These are phyloP conservation scores for Moniliella sp. DNA, from an alignment of 1,284 basidiomycete genomes.

Conservation along the genomic window DNA sequence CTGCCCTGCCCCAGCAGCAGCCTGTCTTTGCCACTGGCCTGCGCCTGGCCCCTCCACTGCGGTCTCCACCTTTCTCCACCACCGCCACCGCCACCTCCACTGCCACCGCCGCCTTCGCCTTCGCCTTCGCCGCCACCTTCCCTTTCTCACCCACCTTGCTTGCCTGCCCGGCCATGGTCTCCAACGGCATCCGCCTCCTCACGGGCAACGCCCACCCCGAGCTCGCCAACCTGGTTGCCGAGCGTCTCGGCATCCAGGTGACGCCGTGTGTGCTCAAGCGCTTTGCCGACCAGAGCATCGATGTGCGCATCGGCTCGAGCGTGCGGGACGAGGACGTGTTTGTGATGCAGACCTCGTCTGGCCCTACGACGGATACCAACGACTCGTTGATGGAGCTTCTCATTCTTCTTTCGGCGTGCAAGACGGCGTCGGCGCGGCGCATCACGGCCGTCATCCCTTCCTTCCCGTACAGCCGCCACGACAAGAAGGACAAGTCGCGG, in stretches of 20 bases:
- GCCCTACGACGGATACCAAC: slow-evolving; percentile 26
- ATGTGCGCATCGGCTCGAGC: slow-evolving; percentile 48
- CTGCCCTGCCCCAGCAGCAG: no score
- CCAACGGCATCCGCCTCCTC: slow-evolving; percentile 52
- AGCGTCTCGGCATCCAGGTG: slow-evolving; percentile 71
- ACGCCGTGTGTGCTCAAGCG: slow-evolving; percentile 78
- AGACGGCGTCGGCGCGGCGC: slow-evolving; percentile 78
- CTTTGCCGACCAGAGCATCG: slow-evolving; percentile 71
- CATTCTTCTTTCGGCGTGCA: slow-evolving; percentile 77
- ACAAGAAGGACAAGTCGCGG: slow-evolving; percentile 91
- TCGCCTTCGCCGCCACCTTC: no score
- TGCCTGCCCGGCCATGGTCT: no score
- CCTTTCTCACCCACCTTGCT: no score
- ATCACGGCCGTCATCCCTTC: slow-evolving; percentile 96
- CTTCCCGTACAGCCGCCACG: slow-evolving; percentile 86
- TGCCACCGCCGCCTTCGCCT: no score
- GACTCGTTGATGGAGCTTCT: slow-evolving; percentile 44
- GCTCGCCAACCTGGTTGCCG: slow-evolving; percentile 76
- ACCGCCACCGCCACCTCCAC: no score
- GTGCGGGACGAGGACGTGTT: slow-evolving; percentile 59
- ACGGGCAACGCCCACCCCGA: slow-evolving; percentile 93
- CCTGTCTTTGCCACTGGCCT: no score
- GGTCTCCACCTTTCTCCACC: no score
- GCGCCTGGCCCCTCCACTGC: no score
- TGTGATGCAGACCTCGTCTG: slow-evolving; percentile 29